These are phyloP conservation scores for Kazachstania sp. DNA, from an alignment of 1,139 yeast species.

Conservation along the genomic window DNA sequence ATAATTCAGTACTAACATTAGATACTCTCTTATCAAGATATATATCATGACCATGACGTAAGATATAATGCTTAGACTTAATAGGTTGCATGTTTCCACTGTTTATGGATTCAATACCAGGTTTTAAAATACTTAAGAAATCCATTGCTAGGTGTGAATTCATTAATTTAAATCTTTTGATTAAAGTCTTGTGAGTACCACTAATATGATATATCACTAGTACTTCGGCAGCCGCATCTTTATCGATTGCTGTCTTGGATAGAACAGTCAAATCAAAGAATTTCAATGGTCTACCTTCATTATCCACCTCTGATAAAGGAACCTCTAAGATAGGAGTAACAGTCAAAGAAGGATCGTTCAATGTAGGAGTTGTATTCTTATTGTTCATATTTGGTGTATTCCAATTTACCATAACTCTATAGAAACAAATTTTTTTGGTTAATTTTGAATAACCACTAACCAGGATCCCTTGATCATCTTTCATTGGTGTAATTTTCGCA, in stretches of 20 bases:
- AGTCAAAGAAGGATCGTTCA: slow-evolving; percentile 28
- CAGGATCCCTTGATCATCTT: slow-evolving; percentile 27
- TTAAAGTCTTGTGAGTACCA: slow-evolving; percentile 21
- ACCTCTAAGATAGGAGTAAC: slow-evolving; percentile 23
- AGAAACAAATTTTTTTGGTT: slow-evolving; percentile 22
- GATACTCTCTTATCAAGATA: slow-evolving; percentile 17
- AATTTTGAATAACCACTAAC: slow-evolving; percentile 26
- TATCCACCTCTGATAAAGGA: slow-evolving; percentile 20
- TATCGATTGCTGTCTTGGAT: slow-evolving; percentile 26
- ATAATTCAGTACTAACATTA: slow-evolving; percentile 22
- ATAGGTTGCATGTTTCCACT: slow-evolving; percentile 7
- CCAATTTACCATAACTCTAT: slow-evolving; percentile 29
- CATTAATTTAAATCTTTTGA: slow-evolving; percentile 20
- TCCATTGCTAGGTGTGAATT: slow-evolving; percentile 14
- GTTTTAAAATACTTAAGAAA: slow-evolving; percentile 16
- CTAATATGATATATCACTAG: slow-evolving; percentile 21
- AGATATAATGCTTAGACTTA: slow-evolving; percentile 17
- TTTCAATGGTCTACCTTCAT: slow-evolving; percentile 19
- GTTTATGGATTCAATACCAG: slow-evolving; percentile 8
- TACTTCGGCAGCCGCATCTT: slow-evolving; percentile 26
- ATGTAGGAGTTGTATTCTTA: slow-evolving; percentile 16
- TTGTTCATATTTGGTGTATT: slow-evolving; percentile 14
- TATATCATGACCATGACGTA: slow-evolving; percentile 13
- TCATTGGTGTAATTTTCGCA: slow-evolving; percentile 29
- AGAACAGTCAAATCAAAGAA: slow-evolving; percentile 21